Evolutionary conservation across 2,329 filamentous ascomycete species (phyloP).

Genomic region (Colletotrichum tamarilloi): DNA sequence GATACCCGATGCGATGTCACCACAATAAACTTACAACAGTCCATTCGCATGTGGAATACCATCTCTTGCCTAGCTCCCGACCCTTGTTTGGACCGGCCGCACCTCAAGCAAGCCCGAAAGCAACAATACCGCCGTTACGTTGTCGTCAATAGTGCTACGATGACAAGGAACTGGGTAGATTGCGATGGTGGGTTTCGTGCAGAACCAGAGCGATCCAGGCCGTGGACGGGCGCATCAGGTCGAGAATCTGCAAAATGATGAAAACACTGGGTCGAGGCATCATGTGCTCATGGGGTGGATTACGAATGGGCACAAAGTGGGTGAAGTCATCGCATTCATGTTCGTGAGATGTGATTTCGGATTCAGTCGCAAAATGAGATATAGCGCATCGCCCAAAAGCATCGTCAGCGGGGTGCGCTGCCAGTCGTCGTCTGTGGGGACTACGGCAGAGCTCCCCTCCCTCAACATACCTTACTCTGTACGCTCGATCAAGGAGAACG

Average conservation of each 20-base stretch:
- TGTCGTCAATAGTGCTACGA: neutral
- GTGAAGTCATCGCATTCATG: neutral
- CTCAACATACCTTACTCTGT: neutral
- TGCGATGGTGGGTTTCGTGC: neutral
- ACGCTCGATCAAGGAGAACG: constrained; percentile 16
- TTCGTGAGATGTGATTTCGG: neutral
- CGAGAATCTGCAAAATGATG: neutral
- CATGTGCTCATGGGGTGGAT: neutral
- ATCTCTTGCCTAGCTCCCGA: neutral
- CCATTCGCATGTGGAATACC: neutral
- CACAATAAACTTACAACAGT: neutral
- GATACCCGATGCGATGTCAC: neutral
- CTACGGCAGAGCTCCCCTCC: neutral
- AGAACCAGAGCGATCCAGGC: neutral
- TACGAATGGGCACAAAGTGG: neutral
- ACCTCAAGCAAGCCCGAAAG: neutral
- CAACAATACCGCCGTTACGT: neutral
- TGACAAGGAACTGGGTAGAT: neutral
- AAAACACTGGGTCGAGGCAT: constrained; percentile 15
- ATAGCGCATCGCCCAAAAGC: neutral
- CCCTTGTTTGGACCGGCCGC: neutral
- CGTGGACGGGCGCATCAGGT: neutral
- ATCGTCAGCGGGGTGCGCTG: neutral
- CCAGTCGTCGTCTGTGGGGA: constrained; percentile 14
- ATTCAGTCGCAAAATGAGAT: constrained; percentile 6